Conservation (phyloP, 305 asterid genomes). For the Ajuga reptans region DNA sequence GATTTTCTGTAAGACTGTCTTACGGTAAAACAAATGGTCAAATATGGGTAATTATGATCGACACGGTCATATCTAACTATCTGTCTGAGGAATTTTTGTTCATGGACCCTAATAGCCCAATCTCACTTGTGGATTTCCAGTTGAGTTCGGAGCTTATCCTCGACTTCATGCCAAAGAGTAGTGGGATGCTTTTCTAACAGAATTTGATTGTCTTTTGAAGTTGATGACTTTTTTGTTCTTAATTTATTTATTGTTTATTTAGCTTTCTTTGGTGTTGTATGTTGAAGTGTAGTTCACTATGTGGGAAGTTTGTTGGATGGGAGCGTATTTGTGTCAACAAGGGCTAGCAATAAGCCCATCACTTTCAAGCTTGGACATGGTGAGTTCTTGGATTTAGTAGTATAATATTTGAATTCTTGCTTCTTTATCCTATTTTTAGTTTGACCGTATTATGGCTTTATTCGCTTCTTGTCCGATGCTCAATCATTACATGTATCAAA, state of each 20-base stretch:
- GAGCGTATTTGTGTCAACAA: conserved; percentile 43
- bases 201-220: background rate
- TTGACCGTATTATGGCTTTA: background rate
- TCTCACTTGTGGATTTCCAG: background rate
- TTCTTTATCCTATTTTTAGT: background rate
- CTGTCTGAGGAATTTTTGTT: no score
- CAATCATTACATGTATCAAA: background rate
- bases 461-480: background rate
- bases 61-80: no score
- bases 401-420: background rate
- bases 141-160: background rate
- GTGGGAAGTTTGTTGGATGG: conserved; percentile 52
- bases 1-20: no score
- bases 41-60: no score
- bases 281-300: conserved; percentile 47
- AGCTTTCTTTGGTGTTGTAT: background rate
- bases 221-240: background rate
- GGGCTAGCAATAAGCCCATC: conserved; percentile 35
- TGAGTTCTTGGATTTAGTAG: conserved; percentile 19
- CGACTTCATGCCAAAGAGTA: background rate
- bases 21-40: no score
- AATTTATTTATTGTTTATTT: no score
- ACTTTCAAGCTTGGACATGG: conserved; percentile 56
- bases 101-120: background rate
- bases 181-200: background rate